Evolutionary conservation across 2,329 filamentous ascomycete genomes (phyloP), one percentile per base, ranked within the genome.

Genomic region (Nothophoma quercina): DNA sequence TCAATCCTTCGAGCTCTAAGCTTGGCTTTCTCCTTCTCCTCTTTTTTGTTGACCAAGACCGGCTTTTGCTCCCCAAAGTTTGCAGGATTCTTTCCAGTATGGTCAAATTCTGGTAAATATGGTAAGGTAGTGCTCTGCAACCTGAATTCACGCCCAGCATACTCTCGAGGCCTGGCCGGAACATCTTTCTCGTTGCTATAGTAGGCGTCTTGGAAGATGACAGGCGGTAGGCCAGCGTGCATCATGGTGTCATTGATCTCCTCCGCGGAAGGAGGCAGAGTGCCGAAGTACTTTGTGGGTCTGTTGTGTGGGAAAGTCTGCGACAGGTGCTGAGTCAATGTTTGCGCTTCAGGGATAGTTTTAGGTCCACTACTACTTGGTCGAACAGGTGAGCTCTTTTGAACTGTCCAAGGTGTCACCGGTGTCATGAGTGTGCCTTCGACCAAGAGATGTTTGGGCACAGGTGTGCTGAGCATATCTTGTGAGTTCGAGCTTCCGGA

Each of bases 121-220:
- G 90, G 90, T 7, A 96, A 69, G 1, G 88, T 90, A 46, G 83
- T 86, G 54, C 92, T 88, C 64, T 86, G 83, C 6, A 97, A 77
- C 51, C 85, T 88, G 69, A 96, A 97, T 63, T 96, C 90, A 62
- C 87, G 86, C 3, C 93, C 93, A 6, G 90, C 93, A 75, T 96
- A 98, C 73, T 96, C 91, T 45, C 91, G 83, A 25, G 82, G 75
- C 45, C 88, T 84, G 30, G 88, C 82, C 10, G 93, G 92, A 0
- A 97, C 89, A 73, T 98, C 95, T 42, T 81, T 82, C 56, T 96
- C 91, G 22, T 90, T 82, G 62, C 92, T 90, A 69, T 96, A 98
- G 66, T 88, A 93, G 0, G 93, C 88, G 68, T 92, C 87, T 71
- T 92, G 90, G 59, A 96, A 96, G 40, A 97, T 83, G 12, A 89